Evolutionary conservation across 768 basidiomycete genomes (phyloP).

Genomic region (Inosperma sp.): DNA sequence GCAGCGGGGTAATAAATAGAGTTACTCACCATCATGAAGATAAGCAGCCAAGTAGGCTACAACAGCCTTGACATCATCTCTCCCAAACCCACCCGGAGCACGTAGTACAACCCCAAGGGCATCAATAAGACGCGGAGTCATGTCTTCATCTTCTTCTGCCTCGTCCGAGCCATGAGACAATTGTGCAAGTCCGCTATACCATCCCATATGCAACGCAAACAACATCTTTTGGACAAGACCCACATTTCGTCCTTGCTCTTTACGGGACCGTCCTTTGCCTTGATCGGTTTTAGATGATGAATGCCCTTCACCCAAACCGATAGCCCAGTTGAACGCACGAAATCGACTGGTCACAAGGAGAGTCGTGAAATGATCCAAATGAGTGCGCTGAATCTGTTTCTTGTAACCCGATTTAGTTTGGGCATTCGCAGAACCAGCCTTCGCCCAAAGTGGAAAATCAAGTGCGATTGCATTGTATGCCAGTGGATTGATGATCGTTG

Average conservation of each 20-base stretch:
- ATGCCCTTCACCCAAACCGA: conserved; percentile 46
- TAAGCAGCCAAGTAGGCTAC: conserved; percentile 84
- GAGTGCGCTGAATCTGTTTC: conserved; percentile 68
- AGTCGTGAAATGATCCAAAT: conserved; percentile 77
- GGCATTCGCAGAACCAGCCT: conserved; percentile 22
- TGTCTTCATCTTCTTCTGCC: conserved; percentile 28
- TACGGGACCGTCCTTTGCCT: neutral
- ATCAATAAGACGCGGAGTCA: conserved; percentile 47
- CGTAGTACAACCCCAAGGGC: conserved; percentile 59
- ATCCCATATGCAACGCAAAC: conserved; percentile 77
- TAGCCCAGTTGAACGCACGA: conserved; percentile 70
- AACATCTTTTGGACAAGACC: conserved; percentile 65
- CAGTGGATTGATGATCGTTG: conserved; percentile 75
- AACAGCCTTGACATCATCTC: conserved; percentile 80
- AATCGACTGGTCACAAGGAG: conserved; percentile 70
- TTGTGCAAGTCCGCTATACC: conserved; percentile 55
- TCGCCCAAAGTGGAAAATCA: conserved; percentile 88
- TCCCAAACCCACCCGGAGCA: conserved; percentile 52
- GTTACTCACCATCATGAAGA: conserved; percentile 55
- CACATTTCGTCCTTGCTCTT: neutral
- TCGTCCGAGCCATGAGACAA: neutral
- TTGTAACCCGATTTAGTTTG: conserved; percentile 16
- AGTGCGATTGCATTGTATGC: conserved; percentile 83
- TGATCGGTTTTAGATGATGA: conserved; percentile 1
- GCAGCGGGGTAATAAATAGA: neutral